Percentiles rank a stretch among this genome's conserved stretches.
Conservation (phyloP, 257 asterid genomes). For the Primulina huaijiensis region DNA sequence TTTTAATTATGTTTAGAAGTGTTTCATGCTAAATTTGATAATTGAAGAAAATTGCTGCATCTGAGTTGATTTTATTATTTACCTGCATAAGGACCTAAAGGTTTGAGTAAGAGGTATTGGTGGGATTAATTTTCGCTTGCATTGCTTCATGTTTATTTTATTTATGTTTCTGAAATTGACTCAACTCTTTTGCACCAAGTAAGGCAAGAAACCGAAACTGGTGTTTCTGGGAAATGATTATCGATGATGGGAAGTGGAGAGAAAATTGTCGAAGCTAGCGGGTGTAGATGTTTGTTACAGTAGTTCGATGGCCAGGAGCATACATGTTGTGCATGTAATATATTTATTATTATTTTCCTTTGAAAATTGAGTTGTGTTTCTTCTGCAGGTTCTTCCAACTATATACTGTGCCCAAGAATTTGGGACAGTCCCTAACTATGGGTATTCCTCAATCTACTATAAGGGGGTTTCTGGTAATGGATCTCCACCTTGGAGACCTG, state of each 20-base stretch:
- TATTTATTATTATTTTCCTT: slow-evolving; percentile 7
- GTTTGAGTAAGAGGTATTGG: not conserved
- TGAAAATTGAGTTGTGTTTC: slow-evolving; percentile 29
- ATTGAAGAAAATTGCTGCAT: not conserved
- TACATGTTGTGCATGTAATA: not conserved
- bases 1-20: slow-evolving; percentile 1
- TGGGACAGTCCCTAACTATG: slow-evolving; percentile 56
- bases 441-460: slow-evolving; percentile 71
- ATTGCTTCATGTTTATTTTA: not conserved
- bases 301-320: slow-evolving; percentile 1
- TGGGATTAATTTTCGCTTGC: not conserved
- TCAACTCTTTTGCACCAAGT: not conserved
- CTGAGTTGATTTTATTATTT: too few species aligned
- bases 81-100: not conserved
- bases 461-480: slow-evolving; percentile 63
- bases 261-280: slow-evolving; percentile 8
- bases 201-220: not conserved
- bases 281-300: not conserved
- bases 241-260: slow-evolving; percentile 4
- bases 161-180: not conserved
- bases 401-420: slow-evolving; percentile 59
- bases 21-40: not conserved
- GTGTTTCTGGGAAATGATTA: not conserved
- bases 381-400: slow-evolving; percentile 67
- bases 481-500: slow-evolving; percentile 85